Evolutionary conservation across 345 rosid species (phyloP).

Genomic region (Toxicodendron radicans): DNA sequence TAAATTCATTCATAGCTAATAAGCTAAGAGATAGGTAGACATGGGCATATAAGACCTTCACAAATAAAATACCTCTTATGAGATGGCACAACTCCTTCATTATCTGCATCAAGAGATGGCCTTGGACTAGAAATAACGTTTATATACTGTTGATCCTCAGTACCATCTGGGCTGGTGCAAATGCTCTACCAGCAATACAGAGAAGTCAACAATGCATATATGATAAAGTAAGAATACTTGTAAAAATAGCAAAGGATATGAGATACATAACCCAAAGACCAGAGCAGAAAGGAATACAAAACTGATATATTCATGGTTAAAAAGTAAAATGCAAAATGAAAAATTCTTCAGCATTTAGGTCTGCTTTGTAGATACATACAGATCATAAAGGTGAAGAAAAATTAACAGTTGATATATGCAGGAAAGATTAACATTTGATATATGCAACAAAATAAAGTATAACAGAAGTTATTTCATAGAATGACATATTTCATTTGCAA

Average conservation of each 20-base stretch:
- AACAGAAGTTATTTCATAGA: neutral
- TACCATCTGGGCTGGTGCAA: constrained; percentile 35
- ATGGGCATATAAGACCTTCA: constrained; percentile 5
- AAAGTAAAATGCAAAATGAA: neutral
- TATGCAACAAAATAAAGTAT: neutral
- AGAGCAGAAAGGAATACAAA: constrained; percentile 5
- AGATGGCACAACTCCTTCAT: constrained; percentile 34
- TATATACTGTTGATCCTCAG: constrained; percentile 31
- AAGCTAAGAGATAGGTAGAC: neutral
- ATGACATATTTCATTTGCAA: too few relatives aligned
- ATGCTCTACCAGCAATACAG: constrained; percentile 32
- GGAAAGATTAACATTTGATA: neutral
- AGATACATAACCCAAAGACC: constrained; percentile 18
- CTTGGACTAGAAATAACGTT: constrained; percentile 25
- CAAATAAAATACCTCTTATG: constrained; percentile 44
- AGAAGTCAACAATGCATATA: constrained; percentile 10
- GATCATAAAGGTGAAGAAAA: neutral
- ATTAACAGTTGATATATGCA: too few relatives aligned
- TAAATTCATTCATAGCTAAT: neutral
- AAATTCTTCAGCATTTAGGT: neutral
- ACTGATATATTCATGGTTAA: neutral
- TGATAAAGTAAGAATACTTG: constrained; percentile 12
- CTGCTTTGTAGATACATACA: neutral
- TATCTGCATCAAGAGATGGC: constrained; percentile 31
- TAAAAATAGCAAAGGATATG: constrained; percentile 2